Base-by-base conservation (phyloP, 305 asterid species). In the Solanum chacoense region DNA sequence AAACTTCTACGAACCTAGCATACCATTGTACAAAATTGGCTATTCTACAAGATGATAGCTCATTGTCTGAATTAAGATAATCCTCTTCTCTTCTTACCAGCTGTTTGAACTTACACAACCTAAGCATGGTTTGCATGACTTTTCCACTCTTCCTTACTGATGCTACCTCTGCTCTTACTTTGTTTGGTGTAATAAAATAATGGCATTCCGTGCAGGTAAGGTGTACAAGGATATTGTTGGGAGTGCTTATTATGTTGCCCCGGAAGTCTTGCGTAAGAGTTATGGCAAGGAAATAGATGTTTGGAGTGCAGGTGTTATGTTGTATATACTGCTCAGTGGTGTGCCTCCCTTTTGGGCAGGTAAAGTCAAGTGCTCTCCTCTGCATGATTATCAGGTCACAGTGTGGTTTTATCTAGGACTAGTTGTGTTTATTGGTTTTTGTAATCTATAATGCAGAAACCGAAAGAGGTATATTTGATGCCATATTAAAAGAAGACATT, bases 291-390 rank as follows among this genome's bases (percentile, higher is more conserved):
- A 96, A 90, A 91, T 86, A 16, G 98, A 96, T 78, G 90, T 96
- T 75, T 96, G 98, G 98, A 96, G 98, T 90, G 97, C 98, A n/a
- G 98, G 98, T 76, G 96, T 96, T 31, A 96, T 96, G 91, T 92
- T 96, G 8, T 96, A 96, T 91, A 95, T 96, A 72, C 90, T 96
- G 88, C 98, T 95, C 88, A 88, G 94, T 29, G 98, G 98, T 71
- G 98, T 94, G 20, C 98, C 98, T 35, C 98, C 98, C 8, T 96
- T 96, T 86, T 95, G 98, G 97, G 98, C 94, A 14, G 98, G 98
- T 95, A 90, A 92, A 89, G 37, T 88, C 78, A 85, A 42, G 87
- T 13, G 77, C 36, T 59, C 87, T 4, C 11, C 10, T 45, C 85
- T 76, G 81, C 11, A 78, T 78, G 7, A 78, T 20, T 75, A 20